phyloP scores from a whole-genome alignment of 345 rosid genomes.

The Citropsis articulata region DNA sequence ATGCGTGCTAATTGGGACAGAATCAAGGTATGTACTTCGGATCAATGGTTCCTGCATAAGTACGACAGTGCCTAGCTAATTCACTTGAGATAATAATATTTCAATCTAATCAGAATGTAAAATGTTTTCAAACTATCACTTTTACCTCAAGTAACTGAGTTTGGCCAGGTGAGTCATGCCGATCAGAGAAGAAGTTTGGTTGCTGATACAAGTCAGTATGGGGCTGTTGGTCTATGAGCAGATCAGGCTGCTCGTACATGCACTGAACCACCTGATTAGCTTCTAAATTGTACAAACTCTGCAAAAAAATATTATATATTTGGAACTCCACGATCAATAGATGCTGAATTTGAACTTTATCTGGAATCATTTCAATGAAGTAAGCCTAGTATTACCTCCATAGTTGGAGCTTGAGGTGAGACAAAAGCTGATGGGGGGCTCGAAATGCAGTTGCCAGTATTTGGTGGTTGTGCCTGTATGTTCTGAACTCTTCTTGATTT shows the following conservation, averaged over 20 bases:
- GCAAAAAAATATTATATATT: not conserved
- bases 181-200: constrained; percentile 27
- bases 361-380: not conserved
- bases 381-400: constrained; percentile 25
- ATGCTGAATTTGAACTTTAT: not conserved
- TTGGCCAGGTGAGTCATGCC: constrained; percentile 19
- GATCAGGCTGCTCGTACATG: constrained; percentile 22
- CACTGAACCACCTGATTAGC: constrained; percentile 27
- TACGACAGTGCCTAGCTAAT: not conserved
- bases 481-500: constrained; percentile 14
- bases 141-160: constrained; percentile 29
- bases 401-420: constrained; percentile 20
- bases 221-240: constrained; percentile 23
- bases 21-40: constrained; percentile 7
- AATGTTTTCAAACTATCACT: not conserved
- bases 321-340: not conserved
- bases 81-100: not conserved
- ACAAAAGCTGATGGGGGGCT: constrained; percentile 21
- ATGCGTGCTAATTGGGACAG: constrained; percentile 9
- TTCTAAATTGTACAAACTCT: constrained; percentile 28
- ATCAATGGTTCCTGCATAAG: constrained; percentile 24
- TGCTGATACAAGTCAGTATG: constrained; percentile 22
- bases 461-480: constrained; percentile 8
- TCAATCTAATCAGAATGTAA: not conserved
- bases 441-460: constrained; percentile 13